Conservation (phyloP, 2,329 filamentous ascomycete species). For the Aspergillus oerlinghausenensis region DNA sequence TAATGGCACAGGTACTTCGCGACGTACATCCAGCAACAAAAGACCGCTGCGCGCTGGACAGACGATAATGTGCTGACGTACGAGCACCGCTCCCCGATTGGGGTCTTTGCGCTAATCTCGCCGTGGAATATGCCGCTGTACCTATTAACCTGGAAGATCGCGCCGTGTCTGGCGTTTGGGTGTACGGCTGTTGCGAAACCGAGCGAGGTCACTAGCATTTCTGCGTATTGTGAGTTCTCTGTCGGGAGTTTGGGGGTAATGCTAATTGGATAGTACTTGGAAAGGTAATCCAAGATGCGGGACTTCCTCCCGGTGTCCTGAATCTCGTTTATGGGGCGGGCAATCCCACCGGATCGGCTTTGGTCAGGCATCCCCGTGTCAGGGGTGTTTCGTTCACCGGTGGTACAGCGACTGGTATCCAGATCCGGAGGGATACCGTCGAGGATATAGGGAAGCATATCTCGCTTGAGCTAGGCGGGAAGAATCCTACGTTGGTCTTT, state of each 20-base stretch:
- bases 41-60: slow-evolving; percentile 6
- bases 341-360: slow-evolving; percentile 8
- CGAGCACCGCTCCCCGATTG: slow-evolving; percentile 16
- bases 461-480: slow-evolving; percentile 16
- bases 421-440: slow-evolving; percentile 16
- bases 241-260: not conserved
- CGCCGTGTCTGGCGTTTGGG: slow-evolving; percentile 17
- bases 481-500: slow-evolving; percentile 16
- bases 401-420: slow-evolving; percentile 11
- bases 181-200: slow-evolving; percentile 17
- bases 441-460: slow-evolving; percentile 19
- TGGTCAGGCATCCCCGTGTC: slow-evolving; percentile 12
- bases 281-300: slow-evolving; percentile 11
- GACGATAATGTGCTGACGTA: slow-evolving; percentile 12
- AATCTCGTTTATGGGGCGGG: slow-evolving; percentile 15
- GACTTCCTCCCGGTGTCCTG: slow-evolving; percentile 12
- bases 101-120: slow-evolving; percentile 16
- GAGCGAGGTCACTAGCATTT: slow-evolving; percentile 14
- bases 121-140: slow-evolving; percentile 20
- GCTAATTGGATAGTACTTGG: slow-evolving; percentile 9
- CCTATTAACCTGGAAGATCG: slow-evolving; percentile 18
- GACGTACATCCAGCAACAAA: slow-evolving; percentile 8
- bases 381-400: slow-evolving; percentile 17
- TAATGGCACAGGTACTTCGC: slow-evolving; percentile 4
- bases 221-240: slow-evolving; percentile 10